These are phyloP conservation scores for Hyaloperonospora brassicae DNA, from an alignment of 352 stramenopile genomes.

Conservation along the genomic window DNA sequence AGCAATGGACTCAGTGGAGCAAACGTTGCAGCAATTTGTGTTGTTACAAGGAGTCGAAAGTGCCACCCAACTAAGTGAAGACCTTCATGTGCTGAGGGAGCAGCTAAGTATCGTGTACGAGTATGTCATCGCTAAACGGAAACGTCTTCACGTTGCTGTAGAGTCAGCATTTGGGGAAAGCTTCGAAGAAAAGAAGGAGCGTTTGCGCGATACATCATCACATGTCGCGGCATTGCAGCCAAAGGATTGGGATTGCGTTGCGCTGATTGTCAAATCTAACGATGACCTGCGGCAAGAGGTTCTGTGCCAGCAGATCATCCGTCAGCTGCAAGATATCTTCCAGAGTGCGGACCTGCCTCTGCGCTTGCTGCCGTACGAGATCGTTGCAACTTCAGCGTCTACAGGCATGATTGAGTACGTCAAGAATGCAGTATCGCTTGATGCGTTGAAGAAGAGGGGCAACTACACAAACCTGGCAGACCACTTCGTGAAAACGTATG, in stretches of 20 bases:
- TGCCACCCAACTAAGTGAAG: constrained; percentile 29
- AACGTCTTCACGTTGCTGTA: constrained; percentile 52
- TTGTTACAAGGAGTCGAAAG: constrained; percentile 30
- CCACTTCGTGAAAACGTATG: constrained; percentile 92
- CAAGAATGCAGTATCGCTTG: constrained; percentile 94
- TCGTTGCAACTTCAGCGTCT: constrained; percentile 91
- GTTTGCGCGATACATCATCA: constrained; percentile 49
- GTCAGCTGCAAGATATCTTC: constrained; percentile 94
- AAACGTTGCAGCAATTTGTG: constrained; percentile 46
- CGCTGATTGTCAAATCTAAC: constrained; percentile 98
- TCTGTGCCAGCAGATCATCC: constrained; percentile 95
- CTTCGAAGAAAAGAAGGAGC: constrained; percentile 70
- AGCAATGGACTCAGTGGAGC: constrained; percentile 56
- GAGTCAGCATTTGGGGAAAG: constrained; percentile 79
- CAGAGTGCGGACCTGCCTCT: constrained; percentile 90
- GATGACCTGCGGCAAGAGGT: constrained; percentile 97
- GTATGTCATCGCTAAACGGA: constrained; percentile 55
- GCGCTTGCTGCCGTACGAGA: constrained; percentile 92
- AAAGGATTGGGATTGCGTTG: constrained; percentile 61
- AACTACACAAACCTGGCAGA: constrained; percentile 82
- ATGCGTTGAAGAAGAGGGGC: constrained; percentile 89
- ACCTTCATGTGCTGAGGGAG: constrained; percentile 55
- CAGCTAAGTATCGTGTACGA: constrained; percentile 63
- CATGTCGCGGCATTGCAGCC: constrained; percentile 24
- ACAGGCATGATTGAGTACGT: constrained; percentile 97